phyloP scores from a whole-genome alignment of 768 basidiomycete species.

The Xerocomus brunneocitrinus region DNA sequence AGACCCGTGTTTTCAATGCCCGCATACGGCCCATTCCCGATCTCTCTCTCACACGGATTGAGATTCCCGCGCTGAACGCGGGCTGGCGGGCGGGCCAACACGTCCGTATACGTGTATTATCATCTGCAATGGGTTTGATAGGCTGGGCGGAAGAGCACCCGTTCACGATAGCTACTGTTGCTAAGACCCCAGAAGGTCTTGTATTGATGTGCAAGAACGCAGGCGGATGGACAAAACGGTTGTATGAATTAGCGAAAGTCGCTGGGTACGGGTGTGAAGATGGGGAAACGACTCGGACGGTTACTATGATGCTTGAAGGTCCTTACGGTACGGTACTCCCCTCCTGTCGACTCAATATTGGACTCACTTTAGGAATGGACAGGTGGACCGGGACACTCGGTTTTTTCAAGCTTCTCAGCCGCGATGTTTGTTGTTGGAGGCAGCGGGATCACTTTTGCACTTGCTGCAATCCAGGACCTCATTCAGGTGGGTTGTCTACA shows the following conservation, averaged over 20 bases:
- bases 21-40: slow-evolving; percentile 42
- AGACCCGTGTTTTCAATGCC: slow-evolving; percentile 43
- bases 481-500: slow-evolving; percentile 30
- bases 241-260: slow-evolving; percentile 39
- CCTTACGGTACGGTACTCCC: slow-evolving; percentile 40
- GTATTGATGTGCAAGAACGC: slow-evolving; percentile 47
- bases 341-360: not conserved
- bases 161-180: slow-evolving; percentile 47
- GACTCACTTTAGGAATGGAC: slow-evolving; percentile 6
- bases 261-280: slow-evolving; percentile 32
- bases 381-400: slow-evolving; percentile 43
- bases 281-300: slow-evolving; percentile 21
- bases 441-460: slow-evolving; percentile 55
- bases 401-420: slow-evolving; percentile 48
- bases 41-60: slow-evolving; percentile 44
- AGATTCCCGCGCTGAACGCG: slow-evolving; percentile 39
- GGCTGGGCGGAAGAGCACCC: slow-evolving; percentile 47
- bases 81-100: slow-evolving; percentile 63
- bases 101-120: slow-evolving; percentile 47
- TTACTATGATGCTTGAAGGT: slow-evolving; percentile 48
- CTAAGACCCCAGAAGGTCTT: slow-evolving; percentile 40
- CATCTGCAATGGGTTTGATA: slow-evolving; percentile 35
- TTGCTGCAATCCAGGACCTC: slow-evolving; percentile 52
- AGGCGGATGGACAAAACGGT: slow-evolving; percentile 46
- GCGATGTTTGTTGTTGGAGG: slow-evolving; percentile 57